Percentiles rank a stretch among this genome's conserved stretches.
Evolutionary conservation across 257 asterid genomes (phyloP).

Genomic region (Nicotiana otophora): DNA sequence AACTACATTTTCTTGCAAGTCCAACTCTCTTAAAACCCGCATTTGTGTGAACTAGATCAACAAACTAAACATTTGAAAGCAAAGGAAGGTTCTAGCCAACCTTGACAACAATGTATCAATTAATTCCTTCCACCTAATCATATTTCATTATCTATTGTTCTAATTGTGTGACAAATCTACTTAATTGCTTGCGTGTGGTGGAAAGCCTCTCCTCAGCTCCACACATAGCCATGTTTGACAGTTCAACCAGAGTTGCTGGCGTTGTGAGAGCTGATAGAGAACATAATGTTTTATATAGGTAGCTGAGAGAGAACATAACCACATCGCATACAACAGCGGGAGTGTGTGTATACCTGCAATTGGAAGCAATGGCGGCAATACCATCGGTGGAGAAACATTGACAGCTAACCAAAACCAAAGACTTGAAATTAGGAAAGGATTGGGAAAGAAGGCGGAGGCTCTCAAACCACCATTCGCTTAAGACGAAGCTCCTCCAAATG

Average conservation of each 20-base stretch:
- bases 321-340: no score
- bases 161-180: no score
- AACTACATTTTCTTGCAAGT: slow-evolving; percentile 73
- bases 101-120: no score
- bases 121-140: no score
- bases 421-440: slow-evolving; percentile 58
- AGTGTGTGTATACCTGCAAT: slow-evolving; percentile 47
- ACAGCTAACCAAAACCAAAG: slow-evolving; percentile 48
- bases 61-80: background rate
- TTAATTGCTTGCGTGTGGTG: no score
- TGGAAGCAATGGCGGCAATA: slow-evolving; percentile 46
- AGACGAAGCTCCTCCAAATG: slow-evolving; percentile 51
- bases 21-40: slow-evolving; percentile 76
- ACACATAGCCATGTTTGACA: no score
- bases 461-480: background rate
- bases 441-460: slow-evolving; percentile 59
- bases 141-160: no score
- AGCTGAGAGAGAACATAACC: no score
- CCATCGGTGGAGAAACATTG: slow-evolving; percentile 86
- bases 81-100: background rate
- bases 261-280: no score
- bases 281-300: no score
- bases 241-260: no score
- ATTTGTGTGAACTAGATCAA: background rate
- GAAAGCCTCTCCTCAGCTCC: no score